Conservation (phyloP, 2,329 filamentous ascomycete species). For the Aspergillus sp. region DNA sequence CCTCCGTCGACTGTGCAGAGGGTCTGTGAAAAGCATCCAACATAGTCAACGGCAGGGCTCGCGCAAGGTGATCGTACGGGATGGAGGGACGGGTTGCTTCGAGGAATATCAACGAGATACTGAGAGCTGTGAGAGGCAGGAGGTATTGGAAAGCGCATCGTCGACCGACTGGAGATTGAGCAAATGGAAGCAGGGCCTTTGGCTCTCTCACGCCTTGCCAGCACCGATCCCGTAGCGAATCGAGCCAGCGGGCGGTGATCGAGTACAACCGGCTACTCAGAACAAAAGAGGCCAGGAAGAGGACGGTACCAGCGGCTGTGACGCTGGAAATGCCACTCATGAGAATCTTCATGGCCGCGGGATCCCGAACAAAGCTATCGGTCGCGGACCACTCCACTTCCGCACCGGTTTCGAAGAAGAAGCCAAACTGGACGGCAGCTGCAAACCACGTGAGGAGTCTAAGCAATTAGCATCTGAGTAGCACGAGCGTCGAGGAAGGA, state of each 20-base stretch:
- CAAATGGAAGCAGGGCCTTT: conserved; percentile 12
- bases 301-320: conserved; percentile 16
- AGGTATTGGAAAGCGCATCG: conserved; percentile 12
- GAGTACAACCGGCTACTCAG: conserved; percentile 24
- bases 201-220: conserved; percentile 10
- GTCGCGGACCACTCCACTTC: conserved; percentile 35
- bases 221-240: conserved; percentile 14
- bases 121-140: conserved; percentile 14
- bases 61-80: conserved; percentile 33
- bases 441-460: conserved; percentile 26
- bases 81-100: conserved; percentile 22
- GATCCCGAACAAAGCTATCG: conserved; percentile 29
- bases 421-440: conserved; percentile 31
- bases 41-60: conserved; percentile 29
- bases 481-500: background rate
- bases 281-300: conserved; percentile 23
- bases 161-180: conserved; percentile 14
- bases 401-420: conserved; percentile 35
- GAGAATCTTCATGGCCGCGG: conserved; percentile 32
- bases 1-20: conserved; percentile 8
- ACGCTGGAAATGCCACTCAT: conserved; percentile 28
- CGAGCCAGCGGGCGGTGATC: conserved; percentile 15
- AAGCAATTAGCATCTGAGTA: conserved; percentile 1
- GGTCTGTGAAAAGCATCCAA: conserved; percentile 23
- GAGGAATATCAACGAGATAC: conserved; percentile 23